A percentile compares a stretch with the other conserved stretches of the same genome.
These are phyloP conservation scores for Fusarium nelsonii DNA, from an alignment of 2,329 filamentous ascomycete species.

Conservation along the genomic window DNA sequence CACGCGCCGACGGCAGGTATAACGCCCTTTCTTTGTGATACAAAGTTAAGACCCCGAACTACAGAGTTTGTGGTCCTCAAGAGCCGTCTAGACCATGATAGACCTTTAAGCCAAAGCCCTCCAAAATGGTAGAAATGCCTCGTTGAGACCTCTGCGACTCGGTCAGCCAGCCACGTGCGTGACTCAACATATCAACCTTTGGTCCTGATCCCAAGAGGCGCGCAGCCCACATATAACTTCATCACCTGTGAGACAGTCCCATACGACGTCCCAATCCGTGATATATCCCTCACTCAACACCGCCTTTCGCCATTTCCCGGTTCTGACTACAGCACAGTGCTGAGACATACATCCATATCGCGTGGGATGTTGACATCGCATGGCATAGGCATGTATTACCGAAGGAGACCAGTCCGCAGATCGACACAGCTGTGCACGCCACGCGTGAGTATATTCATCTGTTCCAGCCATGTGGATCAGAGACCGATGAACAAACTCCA, in stretches of 20 bases:
- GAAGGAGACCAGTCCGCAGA: slow-evolving; percentile 11
- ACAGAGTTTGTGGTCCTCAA: background rate
- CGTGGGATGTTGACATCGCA: slow-evolving; percentile 19
- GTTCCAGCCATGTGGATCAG: background rate
- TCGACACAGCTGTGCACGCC: slow-evolving; percentile 21
- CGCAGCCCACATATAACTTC: background rate
- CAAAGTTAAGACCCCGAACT: background rate
- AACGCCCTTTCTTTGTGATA: background rate
- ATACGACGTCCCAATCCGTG: background rate
- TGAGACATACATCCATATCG: slow-evolving; percentile 23
- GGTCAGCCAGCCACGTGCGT: background rate
- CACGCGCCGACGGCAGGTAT: background rate
- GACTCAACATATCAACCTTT: background rate
- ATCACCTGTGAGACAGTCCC: background rate
- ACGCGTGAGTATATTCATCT: slow-evolving; percentile 7
- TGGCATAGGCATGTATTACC: slow-evolving; percentile 22
- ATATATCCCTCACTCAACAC: slow-evolving; percentile 18
- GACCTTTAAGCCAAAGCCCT: background rate
- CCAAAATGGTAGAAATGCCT: background rate
- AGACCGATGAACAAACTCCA: slow-evolving; percentile 2
- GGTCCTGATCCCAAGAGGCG: background rate
- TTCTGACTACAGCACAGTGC: slow-evolving; percentile 3
- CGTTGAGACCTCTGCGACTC: background rate
- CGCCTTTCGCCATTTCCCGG: background rate
- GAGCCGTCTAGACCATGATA: background rate